These are phyloP conservation scores for Candida hispaniensis DNA, from an alignment of 805 yeast genomes.

Conservation along the genomic window DNA sequence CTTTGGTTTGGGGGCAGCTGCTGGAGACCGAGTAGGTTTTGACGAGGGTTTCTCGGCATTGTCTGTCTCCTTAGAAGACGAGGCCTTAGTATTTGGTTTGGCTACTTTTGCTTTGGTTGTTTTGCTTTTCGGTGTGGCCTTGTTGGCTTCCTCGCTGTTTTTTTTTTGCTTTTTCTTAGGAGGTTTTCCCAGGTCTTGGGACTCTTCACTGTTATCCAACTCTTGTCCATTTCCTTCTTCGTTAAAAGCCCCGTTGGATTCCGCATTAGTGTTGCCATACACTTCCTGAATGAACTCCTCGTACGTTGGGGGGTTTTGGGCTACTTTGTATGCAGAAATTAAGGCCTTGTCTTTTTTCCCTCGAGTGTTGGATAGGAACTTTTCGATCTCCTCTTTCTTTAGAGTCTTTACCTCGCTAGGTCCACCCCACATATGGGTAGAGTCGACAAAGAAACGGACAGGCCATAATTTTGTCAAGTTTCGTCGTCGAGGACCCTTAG, in stretches of 20 bases:
- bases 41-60: constrained; percentile 14
- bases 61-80: constrained; percentile 1
- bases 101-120: not conserved
- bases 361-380: constrained; percentile 28
- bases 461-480: constrained; percentile 30
- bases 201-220: constrained; percentile 9
- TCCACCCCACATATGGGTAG: constrained; percentile 59
- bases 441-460: constrained; percentile 63
- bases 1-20: constrained; percentile 13
- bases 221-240: constrained; percentile 21
- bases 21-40: not conserved
- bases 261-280: constrained; percentile 27
- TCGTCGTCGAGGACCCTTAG: constrained; percentile 36
- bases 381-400: constrained; percentile 34
- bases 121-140: constrained; percentile 7
- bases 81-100: not conserved
- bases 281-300: constrained; percentile 38
- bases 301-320: constrained; percentile 40
- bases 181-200: too few species aligned
- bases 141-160: constrained; percentile 9
- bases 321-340: constrained; percentile 43
- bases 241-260: constrained; percentile 28
- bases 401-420: constrained; percentile 41
- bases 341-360: constrained; percentile 37
- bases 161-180: too few species aligned